A percentile compares a stretch with the other conserved stretches of the same genome.
Evolutionary conservation across 441 rosid species (phyloP).

Genomic region (Corymbia calophylla): DNA sequence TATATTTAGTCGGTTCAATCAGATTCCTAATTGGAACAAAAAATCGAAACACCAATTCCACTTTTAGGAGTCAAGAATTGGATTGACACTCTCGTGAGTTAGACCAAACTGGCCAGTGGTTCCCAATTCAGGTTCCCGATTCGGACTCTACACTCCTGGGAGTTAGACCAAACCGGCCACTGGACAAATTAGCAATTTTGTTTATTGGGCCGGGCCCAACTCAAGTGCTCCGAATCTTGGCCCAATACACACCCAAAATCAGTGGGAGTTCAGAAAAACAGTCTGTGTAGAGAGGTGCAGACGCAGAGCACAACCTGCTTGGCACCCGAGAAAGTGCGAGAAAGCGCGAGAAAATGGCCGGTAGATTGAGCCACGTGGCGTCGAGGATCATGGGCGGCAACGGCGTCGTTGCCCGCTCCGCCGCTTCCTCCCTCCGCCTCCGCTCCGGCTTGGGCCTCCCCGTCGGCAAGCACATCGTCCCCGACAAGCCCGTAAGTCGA

Average conservation of each 20-base stretch:
- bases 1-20: too few species aligned
- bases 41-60: too few species aligned
- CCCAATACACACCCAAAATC: background rate
- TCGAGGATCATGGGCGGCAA: slow-evolving; percentile 78
- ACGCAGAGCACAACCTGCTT: background rate
- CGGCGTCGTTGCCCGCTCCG: slow-evolving; percentile 65
- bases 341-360: slow-evolving; percentile 52
- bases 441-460: slow-evolving; percentile 97
- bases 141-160: too few species aligned
- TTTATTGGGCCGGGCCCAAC: background rate
- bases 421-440: slow-evolving; percentile 65
- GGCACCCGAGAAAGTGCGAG: background rate
- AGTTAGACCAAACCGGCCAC: too few species aligned
- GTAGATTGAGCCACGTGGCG: slow-evolving; percentile 61
- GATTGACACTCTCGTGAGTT: too few species aligned
- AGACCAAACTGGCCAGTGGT: too few species aligned
- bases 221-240: background rate
- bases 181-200: background rate
- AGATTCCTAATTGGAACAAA: too few species aligned
- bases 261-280: background rate
- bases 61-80: too few species aligned
- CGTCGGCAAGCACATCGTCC: slow-evolving; percentile 90
- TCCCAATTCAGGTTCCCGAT: too few species aligned
- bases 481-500: slow-evolving; percentile 71
- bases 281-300: background rate